Conservation (phyloP, 345 rosid species). For the Eucalyptus curtisii region DNA sequence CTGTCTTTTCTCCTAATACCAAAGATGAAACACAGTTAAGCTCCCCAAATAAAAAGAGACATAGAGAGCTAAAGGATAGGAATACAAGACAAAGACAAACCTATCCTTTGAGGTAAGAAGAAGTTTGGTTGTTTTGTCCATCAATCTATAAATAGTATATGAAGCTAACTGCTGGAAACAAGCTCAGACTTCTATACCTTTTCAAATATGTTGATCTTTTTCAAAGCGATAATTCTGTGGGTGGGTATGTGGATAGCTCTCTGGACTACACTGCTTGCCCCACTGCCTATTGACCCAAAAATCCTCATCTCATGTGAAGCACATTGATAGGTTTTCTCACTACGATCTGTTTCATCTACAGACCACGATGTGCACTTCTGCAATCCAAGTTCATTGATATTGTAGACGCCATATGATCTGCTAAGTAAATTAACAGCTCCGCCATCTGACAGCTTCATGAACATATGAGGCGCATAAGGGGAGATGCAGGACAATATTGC, state of each 20-base stretch:
- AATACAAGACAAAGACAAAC: not conserved
- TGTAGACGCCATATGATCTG: conserved; percentile 95
- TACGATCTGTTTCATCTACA: conserved; percentile 40
- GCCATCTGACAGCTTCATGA: conserved; percentile 66
- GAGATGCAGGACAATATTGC: not conserved
- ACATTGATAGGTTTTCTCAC: conserved; percentile 70
- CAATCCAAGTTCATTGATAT: conserved; percentile 81
- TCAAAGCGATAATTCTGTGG: conserved; percentile 78
- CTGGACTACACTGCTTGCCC: conserved; percentile 97
- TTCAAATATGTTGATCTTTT: conserved; percentile 86
- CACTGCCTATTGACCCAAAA: conserved; percentile 91
- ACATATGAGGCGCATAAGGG: not conserved
- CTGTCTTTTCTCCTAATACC: conserved; percentile 76
- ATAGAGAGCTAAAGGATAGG: not conserved
- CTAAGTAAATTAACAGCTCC: conserved; percentile 88
- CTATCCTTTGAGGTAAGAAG: not conserved
- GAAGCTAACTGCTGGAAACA: not conserved
- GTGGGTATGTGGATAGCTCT: conserved; percentile 91
- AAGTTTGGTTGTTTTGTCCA: not conserved
- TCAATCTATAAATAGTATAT: not conserved
- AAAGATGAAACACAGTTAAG: not conserved
- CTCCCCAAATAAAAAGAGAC: not conserved
- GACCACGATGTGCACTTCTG: conserved; percentile 67
- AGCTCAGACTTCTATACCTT: conserved; percentile 25
- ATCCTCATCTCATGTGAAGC: conserved; percentile 91